Conservation (phyloP, 768 basidiomycete species). For the Hysterangium stoloniferum region DNA sequence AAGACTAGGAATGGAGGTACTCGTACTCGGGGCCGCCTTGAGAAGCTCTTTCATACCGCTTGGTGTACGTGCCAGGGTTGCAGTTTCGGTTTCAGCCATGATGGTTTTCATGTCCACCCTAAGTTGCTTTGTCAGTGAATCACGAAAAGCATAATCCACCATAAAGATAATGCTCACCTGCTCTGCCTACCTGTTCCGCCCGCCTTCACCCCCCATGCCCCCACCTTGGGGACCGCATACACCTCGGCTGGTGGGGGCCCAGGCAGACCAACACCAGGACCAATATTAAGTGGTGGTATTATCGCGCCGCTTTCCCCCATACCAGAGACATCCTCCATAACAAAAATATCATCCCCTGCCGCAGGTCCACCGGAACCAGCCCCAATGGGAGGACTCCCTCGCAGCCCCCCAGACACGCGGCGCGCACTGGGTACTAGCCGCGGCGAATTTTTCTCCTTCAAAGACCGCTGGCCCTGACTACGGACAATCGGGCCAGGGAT, state of each 20-base stretch:
- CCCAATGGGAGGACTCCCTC: constrained; percentile 21
- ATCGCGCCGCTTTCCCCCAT: no score
- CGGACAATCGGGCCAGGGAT: constrained; percentile 50
- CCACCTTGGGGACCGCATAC: constrained; percentile 9
- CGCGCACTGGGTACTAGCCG: neutral
- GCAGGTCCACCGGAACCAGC: constrained; percentile 15
- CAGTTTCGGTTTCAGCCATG: constrained; percentile 62
- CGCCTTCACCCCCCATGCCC: constrained; percentile 27
- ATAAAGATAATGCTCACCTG: constrained; percentile 25
- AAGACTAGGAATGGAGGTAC: no score
- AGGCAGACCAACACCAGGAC: constrained; percentile 22
- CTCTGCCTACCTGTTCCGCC: constrained; percentile 22
- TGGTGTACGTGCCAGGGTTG: constrained; percentile 14
- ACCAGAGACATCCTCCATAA: constrained; percentile 63
- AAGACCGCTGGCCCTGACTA: constrained; percentile 13
- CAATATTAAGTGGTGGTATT: constrained; percentile 22
- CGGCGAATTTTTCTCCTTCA: neutral
- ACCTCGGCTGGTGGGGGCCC: constrained; percentile 2
- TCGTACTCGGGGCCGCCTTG: no score
- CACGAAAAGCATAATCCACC: constrained; percentile 12
- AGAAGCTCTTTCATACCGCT: neutral
- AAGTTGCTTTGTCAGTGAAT: neutral
- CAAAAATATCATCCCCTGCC: constrained; percentile 63
- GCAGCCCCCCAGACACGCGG: neutral
- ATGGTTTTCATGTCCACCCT: constrained; percentile 81